Base-by-base conservation (phyloP, 768 basidiomycete genomes). In the Tubosaeta sp. region DNA sequence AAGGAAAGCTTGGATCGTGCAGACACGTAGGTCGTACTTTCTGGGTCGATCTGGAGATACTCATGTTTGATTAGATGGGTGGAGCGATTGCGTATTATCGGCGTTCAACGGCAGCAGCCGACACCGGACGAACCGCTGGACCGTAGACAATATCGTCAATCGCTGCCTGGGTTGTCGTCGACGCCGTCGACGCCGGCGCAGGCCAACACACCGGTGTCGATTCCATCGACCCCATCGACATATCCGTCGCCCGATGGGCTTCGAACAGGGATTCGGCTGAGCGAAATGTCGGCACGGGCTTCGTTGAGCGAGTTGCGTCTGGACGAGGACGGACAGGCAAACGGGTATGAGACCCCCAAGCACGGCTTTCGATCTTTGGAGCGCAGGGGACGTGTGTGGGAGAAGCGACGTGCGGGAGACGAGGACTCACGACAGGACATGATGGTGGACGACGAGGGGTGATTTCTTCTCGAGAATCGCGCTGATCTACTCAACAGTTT, bases 1-100 rank as follows among this genome's bases (percentile, higher is more conserved):
- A 86, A 84, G 61, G 93, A 94, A 55, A 89, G 85, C 56, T 73
- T 95, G 67, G 91, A 94, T 65, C 76, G 86, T 50, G 93, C 92
- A 29, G 93, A 95, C 65, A 80, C 86, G 82, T 91, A 67, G 22
- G 22, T 22, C 22, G 22, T 22, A 3, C 22, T n/a, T 46, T 31
- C 42, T 48, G 33, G 1, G 22, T 38, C 9, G 3, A 16, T 8
- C 26, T 43, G n/a, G 39, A 27, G 26, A 19, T 46, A 9, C 35
- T 66, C 31, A 62, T 7, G 19, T 26, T n/a, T 38, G 27, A 16
- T 22, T 5, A 89, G 87, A 39, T 94, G 91, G 91, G 87, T 93
- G 32, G 87, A 88, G 43, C 82, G 91, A 5, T 73, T 93, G 14
- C 82, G 87, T 3, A 76, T 85, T 31, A 79, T 94, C 37, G 91